Conservation (phyloP, 495 filamentous ascomycete species). For the Penicillium daleae region DNA sequence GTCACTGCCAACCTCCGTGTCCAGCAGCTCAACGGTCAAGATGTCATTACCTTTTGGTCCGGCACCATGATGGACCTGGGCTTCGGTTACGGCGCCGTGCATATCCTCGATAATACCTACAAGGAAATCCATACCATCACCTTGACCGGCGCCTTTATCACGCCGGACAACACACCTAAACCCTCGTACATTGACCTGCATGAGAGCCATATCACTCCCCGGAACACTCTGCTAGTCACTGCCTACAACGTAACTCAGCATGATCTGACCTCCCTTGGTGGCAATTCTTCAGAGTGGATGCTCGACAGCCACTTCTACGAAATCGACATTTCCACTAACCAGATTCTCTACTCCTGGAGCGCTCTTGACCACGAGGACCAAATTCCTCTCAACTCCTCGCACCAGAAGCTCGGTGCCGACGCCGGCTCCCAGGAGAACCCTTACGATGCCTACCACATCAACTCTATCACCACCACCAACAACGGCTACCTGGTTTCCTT, state of each 20-base stretch:
- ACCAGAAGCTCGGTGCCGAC: slow-evolving; percentile 18
- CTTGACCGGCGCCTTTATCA: slow-evolving; percentile 33
- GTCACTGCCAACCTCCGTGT: slow-evolving; percentile 43
- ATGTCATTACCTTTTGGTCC: slow-evolving; percentile 44
- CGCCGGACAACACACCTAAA: slow-evolving; percentile 31
- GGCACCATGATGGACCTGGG: slow-evolving; percentile 40
- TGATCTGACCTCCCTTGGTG: slow-evolving; percentile 49
- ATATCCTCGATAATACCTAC: slow-evolving; percentile 45
- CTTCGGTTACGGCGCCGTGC: slow-evolving; percentile 38
- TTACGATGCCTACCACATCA: slow-evolving; percentile 49
- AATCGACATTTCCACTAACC: slow-evolving; percentile 39
- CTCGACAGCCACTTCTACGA: slow-evolving; percentile 53
- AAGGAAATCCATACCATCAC: slow-evolving; percentile 43
- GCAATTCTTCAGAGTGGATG: slow-evolving; percentile 45
- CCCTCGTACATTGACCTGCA: slow-evolving; percentile 49
- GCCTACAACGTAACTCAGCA: slow-evolving; percentile 55
- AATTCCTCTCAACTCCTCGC: slow-evolving; percentile 33
- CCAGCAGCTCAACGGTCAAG: slow-evolving; percentile 36
- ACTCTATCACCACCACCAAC: slow-evolving; percentile 39
- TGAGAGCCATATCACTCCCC: slow-evolving; percentile 50
- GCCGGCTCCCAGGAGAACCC: slow-evolving; percentile 30
- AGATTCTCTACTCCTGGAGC: slow-evolving; percentile 37
- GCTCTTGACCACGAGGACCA: slow-evolving; percentile 35
- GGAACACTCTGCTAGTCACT: slow-evolving; percentile 57
- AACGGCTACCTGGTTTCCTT: slow-evolving; percentile 45